Percentiles rank a stretch among this genome's conserved stretches.
phyloP scores from a whole-genome alignment of 352 stramenopile genomes.

The Elongisporangium anandrum region DNA sequence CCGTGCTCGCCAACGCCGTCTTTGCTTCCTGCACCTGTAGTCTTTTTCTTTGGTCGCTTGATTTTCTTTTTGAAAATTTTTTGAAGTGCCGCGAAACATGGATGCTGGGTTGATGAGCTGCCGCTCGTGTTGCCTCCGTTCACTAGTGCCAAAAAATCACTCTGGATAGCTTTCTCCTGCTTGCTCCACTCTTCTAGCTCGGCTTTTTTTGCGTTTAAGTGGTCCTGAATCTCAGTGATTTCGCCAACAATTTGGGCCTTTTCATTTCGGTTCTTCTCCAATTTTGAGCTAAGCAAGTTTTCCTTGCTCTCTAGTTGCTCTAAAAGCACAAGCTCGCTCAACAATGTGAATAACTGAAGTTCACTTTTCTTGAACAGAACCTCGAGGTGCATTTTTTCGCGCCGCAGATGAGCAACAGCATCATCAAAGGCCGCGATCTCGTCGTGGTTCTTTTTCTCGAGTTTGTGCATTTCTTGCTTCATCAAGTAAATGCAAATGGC shows the following conservation, averaged over 20 bases:
- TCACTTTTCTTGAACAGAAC: constrained; percentile 88
- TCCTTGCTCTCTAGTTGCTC: constrained; percentile 91
- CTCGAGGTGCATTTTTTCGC: constrained; percentile 82
- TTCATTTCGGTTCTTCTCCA: constrained; percentile 80
- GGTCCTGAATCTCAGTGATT: constrained; percentile 72
- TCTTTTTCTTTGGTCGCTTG: constrained; percentile 87
- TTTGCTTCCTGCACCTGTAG: constrained; percentile 12
- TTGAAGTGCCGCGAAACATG: constrained; percentile 65
- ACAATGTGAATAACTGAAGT: constrained; percentile 83
- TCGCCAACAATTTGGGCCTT: constrained; percentile 83
- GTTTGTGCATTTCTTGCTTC: constrained; percentile 57
- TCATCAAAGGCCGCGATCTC: constrained; percentile 82
- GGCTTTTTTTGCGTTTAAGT: constrained; percentile 65
- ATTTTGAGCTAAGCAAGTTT: constrained; percentile 79
- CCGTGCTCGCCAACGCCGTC: constrained; percentile 24
- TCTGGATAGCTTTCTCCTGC: constrained; percentile 60
- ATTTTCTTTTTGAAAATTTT: constrained; percentile 93
- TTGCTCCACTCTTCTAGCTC: constrained; percentile 77
- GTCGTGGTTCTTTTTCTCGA: constrained; percentile 61
- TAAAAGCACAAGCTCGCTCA: constrained; percentile 83
- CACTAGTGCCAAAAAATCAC: constrained; percentile 63
- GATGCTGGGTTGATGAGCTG: constrained; percentile 34
- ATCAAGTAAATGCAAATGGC: constrained; percentile 47
- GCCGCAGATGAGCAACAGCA: constrained; percentile 84
- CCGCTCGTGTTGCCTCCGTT: constrained; percentile 43